These are phyloP conservation scores for Vigna mungo DNA, from an alignment of 306 rosid genomes.

Conservation along the genomic window DNA sequence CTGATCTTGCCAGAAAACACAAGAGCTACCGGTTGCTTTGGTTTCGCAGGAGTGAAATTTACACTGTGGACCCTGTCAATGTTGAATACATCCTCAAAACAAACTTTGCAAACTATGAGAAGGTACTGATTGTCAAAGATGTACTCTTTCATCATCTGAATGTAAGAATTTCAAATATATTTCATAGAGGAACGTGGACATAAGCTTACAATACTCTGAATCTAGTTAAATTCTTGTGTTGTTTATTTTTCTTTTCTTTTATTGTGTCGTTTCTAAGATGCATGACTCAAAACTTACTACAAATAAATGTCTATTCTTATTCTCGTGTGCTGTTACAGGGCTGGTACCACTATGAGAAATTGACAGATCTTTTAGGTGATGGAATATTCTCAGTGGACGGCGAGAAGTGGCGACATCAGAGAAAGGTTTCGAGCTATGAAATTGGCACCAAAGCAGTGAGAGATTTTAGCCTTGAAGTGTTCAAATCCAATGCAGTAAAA, in stretches of 20 bases:
- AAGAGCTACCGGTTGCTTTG: slow-evolving; percentile 62
- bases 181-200: too few relatives aligned
- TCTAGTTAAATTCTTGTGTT: too few relatives aligned
- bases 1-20: slow-evolving; percentile 56
- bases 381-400: slow-evolving; percentile 80
- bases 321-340: slow-evolving; percentile 50
- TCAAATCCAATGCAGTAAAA: slow-evolving; percentile 59
- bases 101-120: slow-evolving; percentile 65
- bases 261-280: neutral
- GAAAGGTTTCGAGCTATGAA: slow-evolving; percentile 65
- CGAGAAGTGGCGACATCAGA: slow-evolving; percentile 71
- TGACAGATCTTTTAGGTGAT: slow-evolving; percentile 71
- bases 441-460: slow-evolving; percentile 58
- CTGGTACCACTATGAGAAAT: slow-evolving; percentile 50
- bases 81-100: slow-evolving; percentile 65
- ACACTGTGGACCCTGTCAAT: slow-evolving; percentile 69
- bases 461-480: slow-evolving; percentile 57
- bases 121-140: slow-evolving; percentile 46
- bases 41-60: slow-evolving; percentile 52
- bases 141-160: neutral
- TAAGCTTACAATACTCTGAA: too few relatives aligned
- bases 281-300: neutral
- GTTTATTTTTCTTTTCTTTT: too few relatives aligned
- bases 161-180: too few relatives aligned
- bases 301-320: neutral